Evolutionary conservation across 306 rosid genomes (phyloP).

Genomic region (Citrullus mucosospermus): DNA sequence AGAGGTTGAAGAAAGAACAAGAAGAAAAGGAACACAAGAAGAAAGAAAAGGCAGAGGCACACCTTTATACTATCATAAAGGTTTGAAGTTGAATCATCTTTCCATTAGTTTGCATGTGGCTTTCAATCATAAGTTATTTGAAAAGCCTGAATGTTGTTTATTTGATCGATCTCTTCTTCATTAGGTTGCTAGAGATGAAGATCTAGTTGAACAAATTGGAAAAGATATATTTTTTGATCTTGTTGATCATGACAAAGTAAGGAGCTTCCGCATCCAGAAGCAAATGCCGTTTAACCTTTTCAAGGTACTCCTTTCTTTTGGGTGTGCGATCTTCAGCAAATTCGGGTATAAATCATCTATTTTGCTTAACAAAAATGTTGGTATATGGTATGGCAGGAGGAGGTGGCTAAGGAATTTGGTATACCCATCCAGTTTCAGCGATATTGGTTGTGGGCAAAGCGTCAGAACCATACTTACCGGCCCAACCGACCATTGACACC

Average conservation of each 20-base stretch:
- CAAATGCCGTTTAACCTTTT: conserved; percentile 51
- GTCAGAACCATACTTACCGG: conserved; percentile 77
- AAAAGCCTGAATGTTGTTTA: neutral
- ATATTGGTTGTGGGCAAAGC: conserved; percentile 87
- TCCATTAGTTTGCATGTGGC: conserved; percentile 6
- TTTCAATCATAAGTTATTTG: neutral
- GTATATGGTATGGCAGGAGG: conserved; percentile 42
- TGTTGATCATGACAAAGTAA: conserved; percentile 89
- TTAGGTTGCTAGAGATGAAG: conserved; percentile 78
- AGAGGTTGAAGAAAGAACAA: conserved; percentile 81
- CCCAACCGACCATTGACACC: conserved; percentile 65
- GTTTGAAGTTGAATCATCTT: conserved; percentile 19
- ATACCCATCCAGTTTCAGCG: conserved; percentile 78
- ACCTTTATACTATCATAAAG: conserved; percentile 79
- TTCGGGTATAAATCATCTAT: neutral
- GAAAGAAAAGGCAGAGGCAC: conserved; percentile 84
- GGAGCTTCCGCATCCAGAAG: conserved; percentile 75
- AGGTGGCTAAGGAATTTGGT: conserved; percentile 75
- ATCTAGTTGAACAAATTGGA: conserved; percentile 69
- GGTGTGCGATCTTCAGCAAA: neutral
- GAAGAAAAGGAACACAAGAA: conserved; percentile 84
- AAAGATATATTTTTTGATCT: conserved; percentile 85
- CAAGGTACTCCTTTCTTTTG: conserved; percentile 39
- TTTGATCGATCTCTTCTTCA: neutral
- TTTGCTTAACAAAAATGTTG: neutral